Conservation (phyloP, 768 basidiomycete species). For the Macrocybe gigantea region DNA sequence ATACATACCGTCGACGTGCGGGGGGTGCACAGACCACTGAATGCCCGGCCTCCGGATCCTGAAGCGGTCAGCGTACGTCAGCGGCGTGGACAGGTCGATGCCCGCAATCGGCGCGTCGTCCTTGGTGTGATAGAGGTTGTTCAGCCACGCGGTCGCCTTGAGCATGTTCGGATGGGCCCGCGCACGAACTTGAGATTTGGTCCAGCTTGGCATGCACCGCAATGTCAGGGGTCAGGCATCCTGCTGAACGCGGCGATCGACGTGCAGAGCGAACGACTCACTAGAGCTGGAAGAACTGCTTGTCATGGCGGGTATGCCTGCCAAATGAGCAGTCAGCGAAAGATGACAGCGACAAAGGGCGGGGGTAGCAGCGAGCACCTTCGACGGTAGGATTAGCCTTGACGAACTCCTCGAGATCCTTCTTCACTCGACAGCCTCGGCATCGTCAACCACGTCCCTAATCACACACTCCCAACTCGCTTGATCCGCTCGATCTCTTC, state of each 20-base stretch:
- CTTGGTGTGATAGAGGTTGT: conserved; percentile 52
- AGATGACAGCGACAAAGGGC: background rate
- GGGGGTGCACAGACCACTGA: conserved; percentile 44
- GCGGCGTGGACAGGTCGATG: conserved; percentile 55
- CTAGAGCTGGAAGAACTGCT: conserved; percentile 75
- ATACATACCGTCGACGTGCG: conserved; percentile 34
- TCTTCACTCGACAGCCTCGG: conserved; percentile 52
- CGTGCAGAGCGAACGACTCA: conserved; percentile 21
- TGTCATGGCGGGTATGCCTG: conserved; percentile 54
- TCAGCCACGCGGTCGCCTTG: conserved; percentile 50
- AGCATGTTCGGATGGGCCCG: conserved; percentile 64
- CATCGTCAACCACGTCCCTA: conserved; percentile 50
- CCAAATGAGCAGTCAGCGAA: background rate
- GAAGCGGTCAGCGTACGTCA: conserved; percentile 71
- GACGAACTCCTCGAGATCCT: conserved; percentile 48
- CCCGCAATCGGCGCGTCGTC: conserved; percentile 33
- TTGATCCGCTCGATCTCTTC: conserved; percentile 46
- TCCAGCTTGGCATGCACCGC: conserved; percentile 24
- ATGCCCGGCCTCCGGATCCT: conserved; percentile 66
- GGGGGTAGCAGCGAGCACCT: conserved; percentile 25
- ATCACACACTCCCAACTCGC: conserved; percentile 58
- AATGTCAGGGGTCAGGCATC: background rate
- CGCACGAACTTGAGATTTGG: conserved; percentile 56
- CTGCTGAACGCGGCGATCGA: too few relatives aligned
- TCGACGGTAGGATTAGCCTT: conserved; percentile 49